Base-by-base conservation (phyloP, 163 green algal genomes). In the Volvox carteri region DNA sequence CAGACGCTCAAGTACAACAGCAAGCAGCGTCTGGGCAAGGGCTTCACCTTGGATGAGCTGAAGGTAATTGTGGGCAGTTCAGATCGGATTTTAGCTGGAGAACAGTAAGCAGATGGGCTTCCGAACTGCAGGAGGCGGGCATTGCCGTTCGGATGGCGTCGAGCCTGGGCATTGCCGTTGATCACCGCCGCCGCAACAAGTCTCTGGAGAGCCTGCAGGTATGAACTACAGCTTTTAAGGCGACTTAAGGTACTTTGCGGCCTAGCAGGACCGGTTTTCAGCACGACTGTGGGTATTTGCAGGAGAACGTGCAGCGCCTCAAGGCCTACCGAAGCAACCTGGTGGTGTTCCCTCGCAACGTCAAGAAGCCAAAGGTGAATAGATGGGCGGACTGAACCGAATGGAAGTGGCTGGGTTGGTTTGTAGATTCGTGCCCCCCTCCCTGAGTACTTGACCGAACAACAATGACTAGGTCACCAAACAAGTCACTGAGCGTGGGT, bases 31-130 rank as follows among this genome's bases (percentile, higher is more conserved):
- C 92, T 96, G 56, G 98, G 98, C 80, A 95, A 97, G 76, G 98
- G 98, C 60, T 99, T 99, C 96, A 98, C 97, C 48, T 94, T 99
- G 46, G 97, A 97, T 84, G 98, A 99, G 96, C 95, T 99, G 46
- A 99, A 99, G 97, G 97, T 98, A 79, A 28, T 42, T 75, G 33
- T 56, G 18, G n/a, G 33, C 54, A 37, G 35, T 78, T 56, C 18
- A 21, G 67, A 76, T 46, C 30, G 39, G 35, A n/a, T n/a, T n/a
- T n/a, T n/a, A 19, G 56, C 5, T 30, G 11, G 19, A 68, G 41
- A 35, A 12, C 8, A 1, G 12, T 76, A 76, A 76, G 3, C 67
- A 75, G 67, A 54, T 44, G 78, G 35, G 2, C 74, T 78, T 35
- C 3, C 52, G 14, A 11, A 33, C 39, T 85, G 91, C 92, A 99